Base-by-base conservation (phyloP, 371 early-diverging fungal species). In the Mortierella sp. region DNA sequence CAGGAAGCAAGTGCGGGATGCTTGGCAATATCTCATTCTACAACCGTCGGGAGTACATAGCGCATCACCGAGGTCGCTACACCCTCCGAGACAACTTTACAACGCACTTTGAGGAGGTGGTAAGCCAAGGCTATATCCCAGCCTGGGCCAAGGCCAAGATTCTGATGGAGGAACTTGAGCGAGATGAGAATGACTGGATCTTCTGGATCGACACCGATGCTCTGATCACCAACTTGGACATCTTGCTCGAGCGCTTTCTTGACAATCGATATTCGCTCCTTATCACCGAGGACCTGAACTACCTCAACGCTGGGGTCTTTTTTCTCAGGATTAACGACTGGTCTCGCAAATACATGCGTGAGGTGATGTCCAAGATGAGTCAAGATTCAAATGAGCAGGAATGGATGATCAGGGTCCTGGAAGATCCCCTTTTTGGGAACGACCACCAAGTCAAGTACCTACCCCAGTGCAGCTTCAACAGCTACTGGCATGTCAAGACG, bases 381-480 rank as follows among this genome's bases (percentile, higher is more conserved):
- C n/a, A 24, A 2, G 22, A 17, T 0, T 21, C 21, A 6, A 60
- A 61, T 43, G 71, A 65, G 31, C 65, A 65, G 57, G 66, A 65
- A 31, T 60, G 57, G 61, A 71, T 65, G 65, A 64, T 71, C 41
- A 37, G 7, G 19, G 13, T 65, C 13, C 44, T 71, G n/a, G 54
- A 57, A 24, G 4, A 47, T 2, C 53, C 56, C 3, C 29, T 17
- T 12, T 70, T 28, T 37, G 24, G 50, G 43, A 24, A 17, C 12
- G 7, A 71, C 1, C 25, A 21, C 3, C 46, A 60, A 27, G 71
- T 72, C 62, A 72, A 66, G 57, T 62, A 62, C 21, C 47, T 66
- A n/a, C 72, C 72, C 3, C 67, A 72, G 49, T 71, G 72, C 52
- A 65, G 61, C 25, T 71, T 65, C 49, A 71, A 71, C 56, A 64